Conservation (phyloP, 441 rosid species). For the Erysimum cheiri region DNA sequence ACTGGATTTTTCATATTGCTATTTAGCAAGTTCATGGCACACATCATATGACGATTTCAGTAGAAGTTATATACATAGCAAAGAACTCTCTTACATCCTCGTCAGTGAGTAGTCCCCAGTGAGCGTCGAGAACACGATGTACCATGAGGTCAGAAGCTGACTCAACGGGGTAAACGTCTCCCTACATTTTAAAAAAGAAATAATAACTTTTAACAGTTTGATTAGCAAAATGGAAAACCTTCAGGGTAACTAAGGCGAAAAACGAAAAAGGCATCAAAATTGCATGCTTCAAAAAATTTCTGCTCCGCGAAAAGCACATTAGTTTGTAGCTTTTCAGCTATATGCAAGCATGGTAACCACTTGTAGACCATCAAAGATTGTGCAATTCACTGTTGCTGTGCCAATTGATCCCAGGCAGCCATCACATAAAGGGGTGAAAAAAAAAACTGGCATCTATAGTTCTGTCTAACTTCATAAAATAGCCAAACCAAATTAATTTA, state of each 20-base stretch:
- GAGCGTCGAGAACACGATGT: constrained; percentile 92
- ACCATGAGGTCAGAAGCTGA: constrained; percentile 54
- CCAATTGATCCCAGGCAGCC: constrained; percentile 22
- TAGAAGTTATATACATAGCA: constrained; percentile 27
- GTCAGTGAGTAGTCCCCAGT: constrained; percentile 93
- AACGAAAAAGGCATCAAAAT: background rate
- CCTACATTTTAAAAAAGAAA: constrained; percentile 52
- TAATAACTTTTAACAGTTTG: background rate
- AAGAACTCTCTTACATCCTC: constrained; percentile 72
- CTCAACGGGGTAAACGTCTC: constrained; percentile 98
- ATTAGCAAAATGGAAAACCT: constrained; percentile 9
- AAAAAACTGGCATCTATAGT: constrained; percentile 3
- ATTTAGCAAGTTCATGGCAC: constrained; percentile 1
- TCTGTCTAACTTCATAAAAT: constrained; percentile 1
- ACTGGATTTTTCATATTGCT: constrained; percentile 3
- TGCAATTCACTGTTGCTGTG: background rate
- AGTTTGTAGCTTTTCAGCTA: constrained; percentile 20
- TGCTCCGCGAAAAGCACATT: background rate
- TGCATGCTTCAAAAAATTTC: constrained; percentile 18
- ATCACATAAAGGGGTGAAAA: background rate
- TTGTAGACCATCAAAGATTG: constrained; percentile 23
- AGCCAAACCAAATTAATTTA: constrained; percentile 13
- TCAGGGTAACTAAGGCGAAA: background rate
- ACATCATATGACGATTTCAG: background rate
- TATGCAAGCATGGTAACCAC: constrained; percentile 18